phyloP scores from a whole-genome alignment of 2,329 filamentous ascomycete species.

The Colletotrichum endophyticum region DNA sequence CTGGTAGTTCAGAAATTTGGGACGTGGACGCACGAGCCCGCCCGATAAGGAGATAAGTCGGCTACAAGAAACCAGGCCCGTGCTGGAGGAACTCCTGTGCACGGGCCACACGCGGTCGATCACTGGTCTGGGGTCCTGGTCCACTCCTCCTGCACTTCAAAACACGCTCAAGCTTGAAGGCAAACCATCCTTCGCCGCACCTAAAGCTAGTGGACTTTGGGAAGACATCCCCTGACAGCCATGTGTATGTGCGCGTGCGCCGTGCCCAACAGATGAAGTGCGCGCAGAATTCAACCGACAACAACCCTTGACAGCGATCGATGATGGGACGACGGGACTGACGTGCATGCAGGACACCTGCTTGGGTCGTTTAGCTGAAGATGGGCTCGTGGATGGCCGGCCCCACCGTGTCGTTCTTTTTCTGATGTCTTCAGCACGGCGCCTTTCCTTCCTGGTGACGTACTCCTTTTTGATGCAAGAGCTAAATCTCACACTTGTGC shows the following conservation, averaged over 20 bases:
- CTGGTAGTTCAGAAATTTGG: slow-evolving; percentile 12
- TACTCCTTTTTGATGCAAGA: neutral
- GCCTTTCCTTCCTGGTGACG: neutral
- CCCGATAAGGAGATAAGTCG: slow-evolving; percentile 14
- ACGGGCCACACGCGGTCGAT: slow-evolving; percentile 7
- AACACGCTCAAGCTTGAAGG: neutral
- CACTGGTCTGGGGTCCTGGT: slow-evolving; percentile 2
- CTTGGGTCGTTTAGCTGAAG: neutral
- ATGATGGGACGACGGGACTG: neutral
- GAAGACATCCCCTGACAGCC: neutral
- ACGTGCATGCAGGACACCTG: neutral
- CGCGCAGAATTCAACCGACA: neutral
- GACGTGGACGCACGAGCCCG: slow-evolving; percentile 1
- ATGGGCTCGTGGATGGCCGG: neutral
- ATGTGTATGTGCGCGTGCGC: neutral
- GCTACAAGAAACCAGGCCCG: slow-evolving; percentile 2
- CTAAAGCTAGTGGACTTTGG: neutral
- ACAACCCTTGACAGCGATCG: neutral
- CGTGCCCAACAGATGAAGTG: neutral
- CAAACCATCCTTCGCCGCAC: neutral
- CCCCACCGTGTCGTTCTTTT: neutral
- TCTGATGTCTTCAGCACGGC: neutral
- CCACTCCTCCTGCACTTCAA: neutral
- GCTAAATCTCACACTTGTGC: neutral
- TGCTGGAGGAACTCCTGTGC: neutral